phyloP scores from a whole-genome alignment of 169 alveolate genomes.

The Eimeria tenella region DNA sequence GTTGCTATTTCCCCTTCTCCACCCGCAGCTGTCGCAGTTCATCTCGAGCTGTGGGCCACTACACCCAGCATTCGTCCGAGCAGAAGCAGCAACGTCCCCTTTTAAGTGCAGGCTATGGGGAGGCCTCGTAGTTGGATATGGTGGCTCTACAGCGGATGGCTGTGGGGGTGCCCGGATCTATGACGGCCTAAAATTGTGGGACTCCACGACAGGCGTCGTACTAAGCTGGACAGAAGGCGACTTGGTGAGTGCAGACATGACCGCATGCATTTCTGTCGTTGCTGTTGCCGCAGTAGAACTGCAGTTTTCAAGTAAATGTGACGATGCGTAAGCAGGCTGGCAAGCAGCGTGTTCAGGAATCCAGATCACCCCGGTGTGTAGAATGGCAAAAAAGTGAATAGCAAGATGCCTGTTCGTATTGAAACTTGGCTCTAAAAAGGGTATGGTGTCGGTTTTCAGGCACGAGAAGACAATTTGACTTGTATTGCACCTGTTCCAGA shows the following conservation, averaged over 20 bases:
- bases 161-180: constrained; percentile 53
- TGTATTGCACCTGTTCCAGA: constrained; percentile 64
- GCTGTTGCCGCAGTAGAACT: too few relatives aligned
- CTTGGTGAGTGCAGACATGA: constrained; percentile 32
- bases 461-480: constrained; percentile 29
- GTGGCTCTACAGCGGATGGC: constrained; percentile 73
- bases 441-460: constrained; percentile 13
- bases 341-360: not conserved
- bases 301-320: not conserved
- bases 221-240: constrained; percentile 79
- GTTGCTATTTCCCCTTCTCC: constrained; percentile 52
- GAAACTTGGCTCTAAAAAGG: not conserved
- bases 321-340: not conserved
- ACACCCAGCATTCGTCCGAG: constrained; percentile 75
- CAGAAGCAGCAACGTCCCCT: constrained; percentile 50
- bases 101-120: constrained; percentile 73
- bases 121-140: constrained; percentile 78
- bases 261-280: not conserved
- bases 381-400: not conserved
- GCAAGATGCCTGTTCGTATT: not conserved
- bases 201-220: constrained; percentile 76
- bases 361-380: not conserved
- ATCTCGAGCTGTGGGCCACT: constrained; percentile 75
- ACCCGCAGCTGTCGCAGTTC: constrained; percentile 75
- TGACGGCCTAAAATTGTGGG: constrained; percentile 77